Conservation (phyloP, 495 filamentous ascomycete species). For the Aspergillus cavernicola region DNA sequence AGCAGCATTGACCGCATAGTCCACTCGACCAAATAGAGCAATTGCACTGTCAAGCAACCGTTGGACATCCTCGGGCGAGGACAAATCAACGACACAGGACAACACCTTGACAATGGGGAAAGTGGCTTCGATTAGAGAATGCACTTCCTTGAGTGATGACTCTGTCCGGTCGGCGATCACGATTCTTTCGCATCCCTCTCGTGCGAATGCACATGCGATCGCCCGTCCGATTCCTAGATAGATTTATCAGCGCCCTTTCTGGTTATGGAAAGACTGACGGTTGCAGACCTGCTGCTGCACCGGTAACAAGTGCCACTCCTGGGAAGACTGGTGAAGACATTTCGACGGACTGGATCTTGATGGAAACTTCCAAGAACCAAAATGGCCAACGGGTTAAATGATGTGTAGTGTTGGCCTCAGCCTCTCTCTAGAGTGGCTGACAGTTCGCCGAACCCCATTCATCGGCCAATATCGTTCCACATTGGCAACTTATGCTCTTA, state of each 20-base stretch:
- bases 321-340: no score
- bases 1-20: not conserved
- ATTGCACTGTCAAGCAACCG: not conserved
- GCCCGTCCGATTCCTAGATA: constrained; percentile 12
- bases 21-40: not conserved
- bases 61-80: not conserved
- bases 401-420: no score
- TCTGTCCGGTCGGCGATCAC: constrained; percentile 6
- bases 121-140: not conserved
- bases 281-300: constrained; percentile 4
- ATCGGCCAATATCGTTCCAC: no score
- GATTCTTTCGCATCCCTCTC: constrained; percentile 11
- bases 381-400: no score
- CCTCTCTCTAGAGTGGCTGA: no score
- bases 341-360: no score
- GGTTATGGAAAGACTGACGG: not conserved
- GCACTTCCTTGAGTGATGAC: not conserved
- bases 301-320: constrained; percentile 14
- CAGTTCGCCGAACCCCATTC: no score
- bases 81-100: not conserved
- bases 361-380: no score
- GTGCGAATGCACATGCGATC: constrained; percentile 5
- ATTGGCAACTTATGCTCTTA: no score
- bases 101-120: not conserved
- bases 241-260: not conserved